These are phyloP conservation scores for Curvularia verruculosa DNA, from an alignment of 2,329 filamentous ascomycete genomes.

Conservation along the genomic window DNA sequence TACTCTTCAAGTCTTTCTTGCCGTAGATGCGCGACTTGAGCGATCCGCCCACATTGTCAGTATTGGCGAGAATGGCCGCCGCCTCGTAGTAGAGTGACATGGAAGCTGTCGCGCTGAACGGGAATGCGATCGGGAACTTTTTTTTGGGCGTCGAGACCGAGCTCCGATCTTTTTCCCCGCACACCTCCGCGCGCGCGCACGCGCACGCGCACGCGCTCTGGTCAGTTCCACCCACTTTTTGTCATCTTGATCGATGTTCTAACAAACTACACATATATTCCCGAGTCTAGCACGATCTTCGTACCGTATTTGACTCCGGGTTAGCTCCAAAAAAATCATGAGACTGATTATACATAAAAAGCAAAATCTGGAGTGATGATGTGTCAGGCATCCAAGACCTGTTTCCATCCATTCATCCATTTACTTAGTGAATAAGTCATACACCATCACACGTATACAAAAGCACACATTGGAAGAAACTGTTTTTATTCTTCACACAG, in stretches of 20 bases:
- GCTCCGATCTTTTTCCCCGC: slow-evolving; percentile 14
- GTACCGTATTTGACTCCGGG: too few relatives aligned
- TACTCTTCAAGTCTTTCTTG: slow-evolving; percentile 75
- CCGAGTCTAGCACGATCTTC: too few relatives aligned
- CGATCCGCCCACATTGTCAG: slow-evolving; percentile 74
- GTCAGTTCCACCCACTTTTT: not conserved
- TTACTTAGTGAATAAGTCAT: too few relatives aligned
- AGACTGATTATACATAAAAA: too few relatives aligned
- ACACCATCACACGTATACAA: not conserved
- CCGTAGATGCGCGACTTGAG: slow-evolving; percentile 85
- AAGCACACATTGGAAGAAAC: not conserved
- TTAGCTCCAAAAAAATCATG: too few relatives aligned
- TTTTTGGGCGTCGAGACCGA: slow-evolving; percentile 12
- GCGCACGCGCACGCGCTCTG: too few relatives aligned
- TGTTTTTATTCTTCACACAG: not conserved
- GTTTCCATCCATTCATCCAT: not conserved
- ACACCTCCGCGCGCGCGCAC: slow-evolving; percentile 5
- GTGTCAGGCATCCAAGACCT: not conserved
- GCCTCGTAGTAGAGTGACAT: slow-evolving; percentile 98
- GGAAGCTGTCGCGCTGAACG: slow-evolving; percentile 18
- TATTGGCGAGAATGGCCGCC: slow-evolving; percentile 71
- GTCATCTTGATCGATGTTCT: not conserved
- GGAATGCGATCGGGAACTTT: slow-evolving; percentile 10
- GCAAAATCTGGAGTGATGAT: too few relatives aligned
- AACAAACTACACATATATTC: not conserved